A percentile compares a stretch with the other conserved stretches of the same genome.
Conservation (phyloP, 345 rosid species). For the Melastoma malabathricum region DNA sequence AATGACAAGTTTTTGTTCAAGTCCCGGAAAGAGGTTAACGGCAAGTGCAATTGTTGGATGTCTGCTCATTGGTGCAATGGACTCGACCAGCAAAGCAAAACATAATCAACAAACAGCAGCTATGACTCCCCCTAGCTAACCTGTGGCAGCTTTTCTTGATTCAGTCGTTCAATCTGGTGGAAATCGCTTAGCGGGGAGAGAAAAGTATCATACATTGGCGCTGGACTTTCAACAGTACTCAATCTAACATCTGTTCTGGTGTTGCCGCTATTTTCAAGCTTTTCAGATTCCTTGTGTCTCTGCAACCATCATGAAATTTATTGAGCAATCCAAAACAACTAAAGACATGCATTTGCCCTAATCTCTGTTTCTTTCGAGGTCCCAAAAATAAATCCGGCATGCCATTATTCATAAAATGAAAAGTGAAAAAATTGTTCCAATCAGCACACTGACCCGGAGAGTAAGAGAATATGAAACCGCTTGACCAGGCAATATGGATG, state of each 20-base stretch:
- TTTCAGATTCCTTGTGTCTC: conserved; percentile 22
- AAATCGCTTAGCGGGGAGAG: conserved; percentile 66
- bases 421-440: not conserved
- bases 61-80: not conserved
- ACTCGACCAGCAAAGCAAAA: not conserved
- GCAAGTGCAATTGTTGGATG: too few species aligned
- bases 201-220: conserved; percentile 33
- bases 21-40: too few species aligned
- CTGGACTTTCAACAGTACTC: conserved; percentile 26
- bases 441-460: conserved; percentile 47
- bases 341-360: not conserved
- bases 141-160: conserved; percentile 39
- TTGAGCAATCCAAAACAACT: not conserved
- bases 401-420: not conserved
- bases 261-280: conserved; percentile 16
- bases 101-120: not conserved
- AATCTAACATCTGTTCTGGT: conserved; percentile 39
- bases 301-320: conserved; percentile 10
- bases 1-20: too few species aligned
- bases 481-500: conserved; percentile 61
- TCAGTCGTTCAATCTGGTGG: conserved; percentile 58
- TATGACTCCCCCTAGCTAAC: conserved; percentile 19
- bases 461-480: conserved; percentile 72
- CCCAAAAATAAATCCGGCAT: not conserved
- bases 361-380: not conserved